These are phyloP conservation scores for Mollisia scopiformis DNA, from an alignment of 2,329 filamentous ascomycete species.

Conservation along the genomic window DNA sequence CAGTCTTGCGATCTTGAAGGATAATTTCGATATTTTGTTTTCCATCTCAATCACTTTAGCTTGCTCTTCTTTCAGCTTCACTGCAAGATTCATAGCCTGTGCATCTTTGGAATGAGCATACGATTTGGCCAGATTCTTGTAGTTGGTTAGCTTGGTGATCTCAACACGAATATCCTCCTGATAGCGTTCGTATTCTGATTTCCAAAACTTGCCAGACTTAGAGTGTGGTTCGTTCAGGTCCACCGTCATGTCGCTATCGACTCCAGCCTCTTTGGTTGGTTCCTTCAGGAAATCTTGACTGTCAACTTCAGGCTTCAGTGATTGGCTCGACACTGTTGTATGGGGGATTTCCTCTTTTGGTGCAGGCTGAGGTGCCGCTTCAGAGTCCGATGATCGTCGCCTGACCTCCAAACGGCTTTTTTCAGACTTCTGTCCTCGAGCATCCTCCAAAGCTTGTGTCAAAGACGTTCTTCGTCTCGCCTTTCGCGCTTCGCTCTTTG, in stretches of 20 bases:
- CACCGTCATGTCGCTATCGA: constrained; percentile 65
- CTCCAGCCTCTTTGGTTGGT: constrained; percentile 35
- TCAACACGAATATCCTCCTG: constrained; percentile 72
- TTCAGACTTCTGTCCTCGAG: constrained; percentile 33
- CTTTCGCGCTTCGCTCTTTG: constrained; percentile 19
- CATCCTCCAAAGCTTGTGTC: constrained; percentile 50
- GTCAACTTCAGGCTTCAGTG: constrained; percentile 12
- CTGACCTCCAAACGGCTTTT: not conserved
- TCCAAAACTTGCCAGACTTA: constrained; percentile 79
- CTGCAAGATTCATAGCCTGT: constrained; percentile 67
- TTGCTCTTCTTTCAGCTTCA: constrained; percentile 70
- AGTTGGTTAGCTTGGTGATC: constrained; percentile 77
- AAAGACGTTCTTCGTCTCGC: constrained; percentile 46
- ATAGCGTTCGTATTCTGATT: constrained; percentile 75
- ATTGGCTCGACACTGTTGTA: not conserved
- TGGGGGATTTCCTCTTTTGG: not conserved
- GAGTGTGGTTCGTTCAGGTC: constrained; percentile 76
- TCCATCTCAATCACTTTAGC: constrained; percentile 68
- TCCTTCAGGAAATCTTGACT: constrained; percentile 22
- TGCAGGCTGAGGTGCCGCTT: not conserved
- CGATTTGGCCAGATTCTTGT: constrained; percentile 78
- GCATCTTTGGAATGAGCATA: constrained; percentile 79
- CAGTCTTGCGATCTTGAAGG: constrained; percentile 53
- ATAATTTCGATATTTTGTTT: constrained; percentile 60
- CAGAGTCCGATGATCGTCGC: not conserved